A percentile compares a stretch with the other conserved stretches of the same genome.
Conservation (phyloP, 2,329 filamentous ascomycete genomes). For the Dendryphion nanum region DNA sequence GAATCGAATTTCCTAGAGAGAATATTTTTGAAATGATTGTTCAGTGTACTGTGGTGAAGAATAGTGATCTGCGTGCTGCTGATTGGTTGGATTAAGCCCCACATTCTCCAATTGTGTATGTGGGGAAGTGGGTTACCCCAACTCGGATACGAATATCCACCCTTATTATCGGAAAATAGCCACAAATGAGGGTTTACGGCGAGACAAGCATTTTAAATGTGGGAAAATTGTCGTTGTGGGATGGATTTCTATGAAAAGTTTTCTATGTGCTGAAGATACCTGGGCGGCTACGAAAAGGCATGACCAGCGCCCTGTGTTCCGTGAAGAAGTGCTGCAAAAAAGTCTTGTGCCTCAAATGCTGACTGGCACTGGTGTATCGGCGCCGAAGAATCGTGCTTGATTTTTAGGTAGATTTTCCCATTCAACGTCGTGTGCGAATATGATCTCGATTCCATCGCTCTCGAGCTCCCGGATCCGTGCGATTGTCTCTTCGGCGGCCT, state of each 20-base stretch:
- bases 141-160: neutral
- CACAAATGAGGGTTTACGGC: neutral
- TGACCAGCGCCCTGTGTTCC: neutral
- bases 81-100: slow-evolving; percentile 13
- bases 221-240: neutral
- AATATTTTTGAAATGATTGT: too few relatives aligned
- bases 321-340: neutral
- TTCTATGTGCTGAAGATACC: neutral
- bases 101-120: slow-evolving; percentile 13
- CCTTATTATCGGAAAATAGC: neutral
- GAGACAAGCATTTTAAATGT: too few relatives aligned
- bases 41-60: too few relatives aligned
- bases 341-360: neutral
- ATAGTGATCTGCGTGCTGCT: too few relatives aligned
- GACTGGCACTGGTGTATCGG: neutral
- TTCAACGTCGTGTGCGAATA: slow-evolving; percentile 53
- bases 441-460: slow-evolving; percentile 47
- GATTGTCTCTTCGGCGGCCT: slow-evolving; percentile 47
- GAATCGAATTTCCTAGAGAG: too few relatives aligned
- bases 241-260: neutral
- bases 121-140: slow-evolving; percentile 2
- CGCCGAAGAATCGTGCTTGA: slow-evolving; percentile 27
- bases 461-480: slow-evolving; percentile 41
- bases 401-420: slow-evolving; percentile 46
- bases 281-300: neutral